Percentiles rank a stretch among this genome's conserved stretches.
Evolutionary conservation across 768 basidiomycete genomes (phyloP).

Genomic region (Mycena galericulata): DNA sequence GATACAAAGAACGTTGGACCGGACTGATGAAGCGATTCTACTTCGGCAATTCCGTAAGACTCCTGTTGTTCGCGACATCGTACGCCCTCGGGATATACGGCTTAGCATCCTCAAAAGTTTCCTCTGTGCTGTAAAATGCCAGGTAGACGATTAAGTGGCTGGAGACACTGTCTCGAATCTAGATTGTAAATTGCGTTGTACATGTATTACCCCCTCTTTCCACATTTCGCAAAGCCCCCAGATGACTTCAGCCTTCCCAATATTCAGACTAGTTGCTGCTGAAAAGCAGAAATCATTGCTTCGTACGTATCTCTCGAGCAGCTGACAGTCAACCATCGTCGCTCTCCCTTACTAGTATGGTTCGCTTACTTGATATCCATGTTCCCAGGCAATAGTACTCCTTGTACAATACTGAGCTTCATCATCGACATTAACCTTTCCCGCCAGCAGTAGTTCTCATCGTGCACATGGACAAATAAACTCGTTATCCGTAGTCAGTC

Average conservation of each 20-base stretch:
- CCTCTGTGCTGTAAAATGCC: not conserved
- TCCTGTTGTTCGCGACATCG: slow-evolving; percentile 5
- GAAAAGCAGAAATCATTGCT: too few species aligned
- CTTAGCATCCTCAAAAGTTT: slow-evolving; percentile 8
- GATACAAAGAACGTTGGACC: slow-evolving; percentile 7
- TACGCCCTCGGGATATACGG: slow-evolving; percentile 14
- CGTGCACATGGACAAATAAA: not conserved
- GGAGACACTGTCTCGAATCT: too few species aligned
- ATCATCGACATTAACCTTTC: not conserved
- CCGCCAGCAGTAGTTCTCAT: not conserved
- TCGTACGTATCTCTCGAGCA: too few species aligned
- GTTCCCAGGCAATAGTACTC: not conserved
- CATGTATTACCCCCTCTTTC: too few species aligned
- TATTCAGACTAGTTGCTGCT: too few species aligned
- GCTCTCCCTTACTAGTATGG: too few species aligned
- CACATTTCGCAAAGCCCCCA: too few species aligned
- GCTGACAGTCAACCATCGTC: too few species aligned
- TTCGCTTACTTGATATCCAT: not conserved
- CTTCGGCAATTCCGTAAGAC: slow-evolving; percentile 4
- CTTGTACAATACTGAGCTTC: not conserved
- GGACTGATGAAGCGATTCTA: slow-evolving; percentile 12
- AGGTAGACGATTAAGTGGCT: too few species aligned
- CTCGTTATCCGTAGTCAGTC: slow-evolving; percentile 5
- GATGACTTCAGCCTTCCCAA: too few species aligned
- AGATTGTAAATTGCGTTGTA: too few species aligned